Base-by-base conservation (phyloP, 352 stramenopile genomes). In the Phytophthora lateralis region DNA sequence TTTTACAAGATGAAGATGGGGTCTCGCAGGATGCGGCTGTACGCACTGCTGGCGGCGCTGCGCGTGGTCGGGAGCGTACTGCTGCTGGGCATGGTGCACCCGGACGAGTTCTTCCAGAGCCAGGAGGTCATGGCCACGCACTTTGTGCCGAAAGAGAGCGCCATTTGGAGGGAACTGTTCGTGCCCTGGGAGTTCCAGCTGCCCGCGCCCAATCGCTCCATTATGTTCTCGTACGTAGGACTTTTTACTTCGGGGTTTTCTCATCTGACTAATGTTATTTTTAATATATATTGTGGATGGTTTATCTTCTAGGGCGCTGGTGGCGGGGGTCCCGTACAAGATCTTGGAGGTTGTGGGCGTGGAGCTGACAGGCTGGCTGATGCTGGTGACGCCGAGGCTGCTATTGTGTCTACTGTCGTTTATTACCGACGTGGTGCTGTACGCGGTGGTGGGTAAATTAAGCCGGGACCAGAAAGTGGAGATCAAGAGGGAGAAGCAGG, bases 41-140 rank as follows among this genome's bases (percentile, higher is more conserved):
- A 84, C 49, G 60, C 43, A 30, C 34, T 63, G 20, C 66, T 90
- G 21, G 78, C 69, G 29, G 58, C 63, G 42, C 46, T 92, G 12
- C 73, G 87, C 11, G 55, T 84, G 24, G 18, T 63, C 9, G 66
- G 45, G 7, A 59, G 68, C 11, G 47, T 82, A 8, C 11, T 66
- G 2, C 58, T 78, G n/a, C 45, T 83, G 44, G 76, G 78, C 0
- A 89, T 93, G 77, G 63, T 92, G 45, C 82, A 92, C 54, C 82
- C 85, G 17, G 87, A 96, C 56, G 87, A 96, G 69, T 96, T 91
- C 55, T 96, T 96, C 60, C 87, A 96, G 73, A 90, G 82, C 46
- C 85, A 90, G 57, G 87, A 96, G 63, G 71, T 96, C 30, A 91
- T 93, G 79, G 82, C 87, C 21, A 71, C 69, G 21, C 65, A 82